phyloP scores from a whole-genome alignment of 2,329 filamentous ascomycete genomes.

The Drechslerella coelobrocha region DNA sequence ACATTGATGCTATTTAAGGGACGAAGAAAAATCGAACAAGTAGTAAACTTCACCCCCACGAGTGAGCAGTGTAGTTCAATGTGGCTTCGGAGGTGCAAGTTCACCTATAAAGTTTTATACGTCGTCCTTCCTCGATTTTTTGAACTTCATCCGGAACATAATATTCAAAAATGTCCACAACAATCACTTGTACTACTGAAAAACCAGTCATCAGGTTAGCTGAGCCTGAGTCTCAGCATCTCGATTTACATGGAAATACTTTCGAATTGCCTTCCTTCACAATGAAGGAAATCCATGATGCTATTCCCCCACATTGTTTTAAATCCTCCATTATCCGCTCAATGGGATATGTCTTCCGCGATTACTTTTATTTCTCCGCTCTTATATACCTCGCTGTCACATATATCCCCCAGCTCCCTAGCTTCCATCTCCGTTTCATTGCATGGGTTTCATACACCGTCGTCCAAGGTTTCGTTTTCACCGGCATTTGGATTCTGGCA shows the following conservation, averaged over 20 bases:
- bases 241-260: constrained; percentile 56
- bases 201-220: not conserved
- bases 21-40: no score
- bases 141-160: no score
- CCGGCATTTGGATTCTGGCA: constrained; percentile 73
- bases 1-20: no score
- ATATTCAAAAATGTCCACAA: not conserved
- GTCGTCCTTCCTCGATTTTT: no score
- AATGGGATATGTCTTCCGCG: constrained; percentile 66
- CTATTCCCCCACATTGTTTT: constrained; percentile 70
- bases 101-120: no score
- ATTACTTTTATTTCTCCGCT: constrained; percentile 62
- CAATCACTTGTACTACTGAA: not conserved
- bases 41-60: no score
- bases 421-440: constrained; percentile 59
- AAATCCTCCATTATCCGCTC: constrained; percentile 64
- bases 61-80: no score
- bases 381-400: constrained; percentile 64
- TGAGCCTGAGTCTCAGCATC: constrained; percentile 52
- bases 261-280: constrained; percentile 56
- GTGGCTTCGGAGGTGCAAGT: no score
- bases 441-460: constrained; percentile 69
- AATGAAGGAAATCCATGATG: constrained; percentile 57
- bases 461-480: constrained; percentile 70
- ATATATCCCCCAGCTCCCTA: constrained; percentile 64